Evolutionary conservation across 129 eudicot species (phyloP).

Genomic region (Glebionis coronaria): DNA sequence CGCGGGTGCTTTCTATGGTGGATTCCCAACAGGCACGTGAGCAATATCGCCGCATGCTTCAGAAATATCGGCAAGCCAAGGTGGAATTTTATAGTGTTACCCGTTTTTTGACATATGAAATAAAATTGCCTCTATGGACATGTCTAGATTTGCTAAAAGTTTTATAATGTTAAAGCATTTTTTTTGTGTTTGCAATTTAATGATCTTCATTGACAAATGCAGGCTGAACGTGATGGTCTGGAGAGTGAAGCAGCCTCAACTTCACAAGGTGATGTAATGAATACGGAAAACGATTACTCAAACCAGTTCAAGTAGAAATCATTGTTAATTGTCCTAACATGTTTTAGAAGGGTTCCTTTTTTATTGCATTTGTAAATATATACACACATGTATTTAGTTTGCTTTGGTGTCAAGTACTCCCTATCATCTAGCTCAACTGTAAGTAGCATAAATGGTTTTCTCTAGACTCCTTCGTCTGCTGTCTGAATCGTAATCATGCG

Average conservation of each 20-base stretch:
- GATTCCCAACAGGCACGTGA: constrained; percentile 87
- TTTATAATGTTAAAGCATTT: not conserved
- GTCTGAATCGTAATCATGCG: not conserved
- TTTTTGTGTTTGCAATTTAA: not conserved
- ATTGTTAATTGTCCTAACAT: not conserved
- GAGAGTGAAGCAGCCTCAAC: constrained; percentile 40
- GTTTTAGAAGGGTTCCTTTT: not conserved
- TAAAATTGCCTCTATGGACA: not conserved
- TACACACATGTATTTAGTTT: not conserved
- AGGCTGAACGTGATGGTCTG: constrained; percentile 60
- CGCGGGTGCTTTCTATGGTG: constrained; percentile 80
- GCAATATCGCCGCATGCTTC: constrained; percentile 86
- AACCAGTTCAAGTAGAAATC: constrained; percentile 21
- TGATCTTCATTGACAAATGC: constrained; percentile 16
- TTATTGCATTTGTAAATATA: constrained; percentile 18
- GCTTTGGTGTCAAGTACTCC: constrained; percentile 21
- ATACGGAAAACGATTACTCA: constrained; percentile 35
- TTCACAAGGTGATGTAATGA: constrained; percentile 28
- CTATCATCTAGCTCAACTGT: constrained; percentile 6
- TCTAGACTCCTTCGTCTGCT: not conserved
- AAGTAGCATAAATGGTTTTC: constrained; percentile 13
- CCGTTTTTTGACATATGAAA: not conserved
- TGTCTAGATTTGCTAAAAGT: not conserved
- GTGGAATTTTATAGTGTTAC: constrained; percentile 25
- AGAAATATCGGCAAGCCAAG: constrained; percentile 77